A percentile compares a stretch with the other conserved stretches of the same genome.
phyloP scores from a whole-genome alignment of 108 stramenopile genomes.

The Cyclotella atomus region DNA sequence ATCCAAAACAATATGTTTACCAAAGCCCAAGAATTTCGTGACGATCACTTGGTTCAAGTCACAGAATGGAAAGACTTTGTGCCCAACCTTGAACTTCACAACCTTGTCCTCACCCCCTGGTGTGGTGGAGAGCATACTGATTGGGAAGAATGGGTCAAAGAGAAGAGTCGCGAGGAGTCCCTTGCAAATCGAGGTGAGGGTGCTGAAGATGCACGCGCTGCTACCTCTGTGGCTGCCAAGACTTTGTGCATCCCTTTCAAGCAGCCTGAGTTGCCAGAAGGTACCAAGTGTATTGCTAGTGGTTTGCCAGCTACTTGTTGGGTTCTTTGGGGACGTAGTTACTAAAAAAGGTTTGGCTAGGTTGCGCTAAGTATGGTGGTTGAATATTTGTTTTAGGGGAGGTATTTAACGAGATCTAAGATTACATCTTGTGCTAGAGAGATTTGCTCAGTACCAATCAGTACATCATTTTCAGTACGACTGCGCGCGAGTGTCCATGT shows the following conservation, averaged over 20 bases:
- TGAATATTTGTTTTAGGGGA: no score
- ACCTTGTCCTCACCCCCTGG: slow-evolving; percentile 98
- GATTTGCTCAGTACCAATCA: no score
- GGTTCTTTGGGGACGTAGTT: slow-evolving; percentile 99
- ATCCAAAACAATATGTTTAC: slow-evolving; percentile 94
- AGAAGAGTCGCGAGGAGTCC: slow-evolving; percentile 92
- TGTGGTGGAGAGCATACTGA: slow-evolving; percentile 88
- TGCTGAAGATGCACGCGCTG: slow-evolving; percentile 88
- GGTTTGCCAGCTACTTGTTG: slow-evolving; percentile 96
- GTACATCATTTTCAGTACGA: no score
- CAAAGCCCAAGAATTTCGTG: slow-evolving; percentile 89
- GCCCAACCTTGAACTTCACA: slow-evolving; percentile 93
- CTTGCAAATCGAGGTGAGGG: slow-evolving; percentile 65
- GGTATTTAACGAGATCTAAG: no score
- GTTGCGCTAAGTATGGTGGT: not conserved
- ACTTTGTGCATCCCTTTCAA: slow-evolving; percentile 98
- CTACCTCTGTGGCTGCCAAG: slow-evolving; percentile 98
- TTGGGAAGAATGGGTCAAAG: slow-evolving; percentile 99
- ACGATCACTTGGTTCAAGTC: slow-evolving; percentile 89
- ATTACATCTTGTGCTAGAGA: no score
- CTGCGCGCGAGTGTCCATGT: no score
- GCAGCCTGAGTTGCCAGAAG: slow-evolving; percentile 95
- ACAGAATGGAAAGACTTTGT: slow-evolving; percentile 99
- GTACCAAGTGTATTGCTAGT: slow-evolving; percentile 97
- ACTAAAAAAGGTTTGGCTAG: slow-evolving; percentile 56